Conservation (phyloP, 2,329 filamentous ascomycete species). For the Aureobasidium melanogenum region DNA sequence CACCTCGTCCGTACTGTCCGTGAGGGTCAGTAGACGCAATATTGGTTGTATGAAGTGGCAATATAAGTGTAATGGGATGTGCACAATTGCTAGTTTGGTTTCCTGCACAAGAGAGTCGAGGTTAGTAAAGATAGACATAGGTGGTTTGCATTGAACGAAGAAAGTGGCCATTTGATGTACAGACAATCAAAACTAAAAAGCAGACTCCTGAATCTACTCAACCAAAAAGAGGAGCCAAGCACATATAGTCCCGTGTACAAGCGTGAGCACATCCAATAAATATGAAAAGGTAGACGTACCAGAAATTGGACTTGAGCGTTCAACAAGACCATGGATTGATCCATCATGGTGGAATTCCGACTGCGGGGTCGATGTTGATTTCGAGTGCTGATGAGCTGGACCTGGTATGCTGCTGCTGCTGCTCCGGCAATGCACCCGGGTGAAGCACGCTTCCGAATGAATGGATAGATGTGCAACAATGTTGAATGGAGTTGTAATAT, state of each 20-base stretch:
- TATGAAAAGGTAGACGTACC: constrained; percentile 29
- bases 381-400: not conserved
- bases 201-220: not conserved
- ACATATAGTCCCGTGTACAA: not conserved
- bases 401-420: not conserved
- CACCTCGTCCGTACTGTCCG: constrained; percentile 30
- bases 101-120: constrained; percentile 50
- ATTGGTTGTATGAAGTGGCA: constrained; percentile 76
- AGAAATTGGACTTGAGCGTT: constrained; percentile 42
- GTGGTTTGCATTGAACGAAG: not conserved
- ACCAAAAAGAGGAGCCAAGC: not conserved
- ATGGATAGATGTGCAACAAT: not conserved
- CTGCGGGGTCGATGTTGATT: not conserved
- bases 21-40: constrained; percentile 63
- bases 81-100: constrained; percentile 77
- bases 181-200: not conserved
- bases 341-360: constrained; percentile 23
- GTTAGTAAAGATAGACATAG: constrained; percentile 1
- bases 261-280: constrained; percentile 16
- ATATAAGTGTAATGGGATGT: constrained; percentile 75
- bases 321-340: constrained; percentile 36
- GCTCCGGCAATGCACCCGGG: not conserved
- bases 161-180: not conserved
- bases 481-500: not conserved
- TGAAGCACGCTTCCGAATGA: not conserved